Conservation (phyloP, 2,329 filamentous ascomycete species). For the Calonectria pteridis region DNA sequence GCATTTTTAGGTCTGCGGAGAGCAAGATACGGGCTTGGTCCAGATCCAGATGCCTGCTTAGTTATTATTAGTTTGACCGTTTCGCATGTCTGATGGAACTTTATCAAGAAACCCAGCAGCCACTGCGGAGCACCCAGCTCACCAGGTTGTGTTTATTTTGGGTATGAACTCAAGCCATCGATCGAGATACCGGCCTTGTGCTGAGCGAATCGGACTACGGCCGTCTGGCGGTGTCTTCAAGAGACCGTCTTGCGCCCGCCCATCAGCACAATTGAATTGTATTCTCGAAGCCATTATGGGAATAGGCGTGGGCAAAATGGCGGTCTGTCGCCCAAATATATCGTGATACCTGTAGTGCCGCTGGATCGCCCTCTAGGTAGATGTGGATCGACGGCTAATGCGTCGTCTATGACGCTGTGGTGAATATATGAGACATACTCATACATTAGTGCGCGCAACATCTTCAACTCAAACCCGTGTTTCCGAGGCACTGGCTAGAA, state of each 20-base stretch:
- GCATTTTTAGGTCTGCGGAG: background rate
- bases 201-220: background rate
- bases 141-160: background rate
- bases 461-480: background rate
- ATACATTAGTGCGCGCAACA: background rate
- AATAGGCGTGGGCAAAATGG: background rate
- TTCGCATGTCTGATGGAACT: slow-evolving; percentile 1
- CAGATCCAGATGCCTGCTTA: background rate
- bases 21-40: background rate
- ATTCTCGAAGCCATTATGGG: background rate
- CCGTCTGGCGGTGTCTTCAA: background rate
- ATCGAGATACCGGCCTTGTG: background rate
- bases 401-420: background rate
- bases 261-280: background rate
- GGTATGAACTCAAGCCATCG: background rate
- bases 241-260: background rate
- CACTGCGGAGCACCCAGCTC: background rate
- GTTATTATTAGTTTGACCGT: background rate
- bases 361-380: background rate
- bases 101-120: background rate
- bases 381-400: background rate
- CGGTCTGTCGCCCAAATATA: background rate
- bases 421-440: background rate
- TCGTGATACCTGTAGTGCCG: background rate
- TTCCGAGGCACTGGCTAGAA: background rate